phyloP scores from a whole-genome alignment of 2,329 filamentous ascomycete genomes.

The Fusarium sp. region DNA sequence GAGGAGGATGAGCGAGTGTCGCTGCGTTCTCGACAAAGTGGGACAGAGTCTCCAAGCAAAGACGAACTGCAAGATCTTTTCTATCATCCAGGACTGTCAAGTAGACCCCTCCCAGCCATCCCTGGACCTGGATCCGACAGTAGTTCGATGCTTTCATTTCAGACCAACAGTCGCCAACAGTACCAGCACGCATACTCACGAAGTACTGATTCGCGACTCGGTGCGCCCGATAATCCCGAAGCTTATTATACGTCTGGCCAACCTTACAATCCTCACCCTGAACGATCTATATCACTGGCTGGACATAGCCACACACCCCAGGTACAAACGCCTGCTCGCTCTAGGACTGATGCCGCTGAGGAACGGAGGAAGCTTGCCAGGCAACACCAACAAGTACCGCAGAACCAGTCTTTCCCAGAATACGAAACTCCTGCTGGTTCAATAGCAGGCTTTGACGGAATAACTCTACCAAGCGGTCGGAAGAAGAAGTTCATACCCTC shows the following conservation, averaged over 20 bases:
- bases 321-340: slow-evolving; percentile 84
- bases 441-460: slow-evolving; percentile 78
- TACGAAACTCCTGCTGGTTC: slow-evolving; percentile 66
- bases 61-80: slow-evolving; percentile 90
- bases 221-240: slow-evolving; percentile 59
- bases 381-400: slow-evolving; percentile 61
- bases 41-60: slow-evolving; percentile 72
- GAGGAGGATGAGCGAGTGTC: slow-evolving; percentile 84
- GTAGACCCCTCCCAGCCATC: slow-evolving; percentile 71
- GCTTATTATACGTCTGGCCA: slow-evolving; percentile 57
- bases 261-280: slow-evolving; percentile 59
- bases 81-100: slow-evolving; percentile 84
- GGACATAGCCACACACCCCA: slow-evolving; percentile 84
- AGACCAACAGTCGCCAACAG: slow-evolving; percentile 54
- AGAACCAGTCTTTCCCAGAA: slow-evolving; percentile 64
- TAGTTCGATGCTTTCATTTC: slow-evolving; percentile 62
- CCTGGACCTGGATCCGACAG: slow-evolving; percentile 72
- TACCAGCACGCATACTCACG: slow-evolving; percentile 63
- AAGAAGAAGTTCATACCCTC: slow-evolving; percentile 86
- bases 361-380: slow-evolving; percentile 67
- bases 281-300: slow-evolving; percentile 83
- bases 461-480: slow-evolving; percentile 81
- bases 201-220: slow-evolving; percentile 58
- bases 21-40: slow-evolving; percentile 65
- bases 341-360: slow-evolving; percentile 91